Conservation (phyloP, 192 early-diverging fungal genomes). For the Allomyces macrogynus region DNA sequence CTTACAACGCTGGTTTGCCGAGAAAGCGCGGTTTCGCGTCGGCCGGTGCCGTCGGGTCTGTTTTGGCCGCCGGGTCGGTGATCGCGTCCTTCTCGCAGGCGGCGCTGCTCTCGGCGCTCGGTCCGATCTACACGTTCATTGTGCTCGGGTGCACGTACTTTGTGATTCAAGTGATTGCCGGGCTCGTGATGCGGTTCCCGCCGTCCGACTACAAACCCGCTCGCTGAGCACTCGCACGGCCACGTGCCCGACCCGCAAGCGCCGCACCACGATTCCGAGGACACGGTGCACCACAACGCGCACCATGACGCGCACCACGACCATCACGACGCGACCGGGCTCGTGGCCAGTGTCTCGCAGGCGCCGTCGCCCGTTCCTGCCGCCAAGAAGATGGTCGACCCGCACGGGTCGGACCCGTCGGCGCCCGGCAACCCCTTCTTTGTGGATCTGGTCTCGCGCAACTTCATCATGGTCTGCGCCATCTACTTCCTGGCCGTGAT, state of each 20-base stretch:
- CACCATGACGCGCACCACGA: too few species aligned
- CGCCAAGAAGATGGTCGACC: neutral
- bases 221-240: too few species aligned
- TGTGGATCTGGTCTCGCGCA: conserved; percentile 29
- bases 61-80: conserved; percentile 55
- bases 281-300: too few species aligned
- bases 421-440: conserved; percentile 6
- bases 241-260: too few species aligned
- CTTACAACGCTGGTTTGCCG: conserved; percentile 46
- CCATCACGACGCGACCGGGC: too few species aligned
- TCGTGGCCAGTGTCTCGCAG: too few species aligned
- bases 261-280: too few species aligned
- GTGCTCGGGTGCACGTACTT: conserved; percentile 44
- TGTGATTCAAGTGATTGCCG: conserved; percentile 27
- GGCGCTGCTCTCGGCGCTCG: conserved; percentile 27
- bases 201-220: conserved; percentile 29
- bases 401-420: neutral
- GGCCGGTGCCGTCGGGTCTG: conserved; percentile 46
- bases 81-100: conserved; percentile 44
- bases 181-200: conserved; percentile 35
- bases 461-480: conserved; percentile 38
- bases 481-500: conserved; percentile 37
- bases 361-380: too few species aligned
- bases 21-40: conserved; percentile 31
- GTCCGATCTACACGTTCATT: conserved; percentile 38